Evolutionary conservation across 257 asterid genomes (phyloP), one percentile per base, ranked within the genome.

Genomic region (Jasminum sambac): DNA sequence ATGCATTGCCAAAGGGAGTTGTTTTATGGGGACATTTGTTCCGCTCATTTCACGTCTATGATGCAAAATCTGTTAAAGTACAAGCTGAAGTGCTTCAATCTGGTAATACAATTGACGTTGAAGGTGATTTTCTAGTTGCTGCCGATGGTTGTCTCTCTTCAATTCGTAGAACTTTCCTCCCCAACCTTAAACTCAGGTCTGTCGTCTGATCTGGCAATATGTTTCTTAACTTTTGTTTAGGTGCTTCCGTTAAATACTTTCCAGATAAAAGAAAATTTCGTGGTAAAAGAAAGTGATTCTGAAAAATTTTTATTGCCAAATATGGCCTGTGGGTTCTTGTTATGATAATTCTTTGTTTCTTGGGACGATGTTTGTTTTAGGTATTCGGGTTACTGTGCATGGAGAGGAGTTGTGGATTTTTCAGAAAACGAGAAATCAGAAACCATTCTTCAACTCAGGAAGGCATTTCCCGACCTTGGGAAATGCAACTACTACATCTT

Each of bases 351-450:
- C 41, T 34, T 59, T 37, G 30, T 36, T 60, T 46, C 64, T 43
- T 70, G 21, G 19, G 38, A 50, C 4, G 65, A 62, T 24, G 17
- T 4, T 5, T 21, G 40, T 57, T 52, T 34, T 66, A 91, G 97
- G 77, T 89, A 89, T 79, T 86, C 97, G 43, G 97, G 96, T 48
- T 91, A 87, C 77, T 84, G 88, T 82, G 96, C 91, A 10, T 89
- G 97, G 97, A 89, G 96, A 80, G 96, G 96, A 40, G 93, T 91
- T 38, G 84, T 89, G 38, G 95, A 91, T 77, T 91, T 73, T 63
- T 74, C 90, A 4, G 70, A 79, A 23, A 71, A 80, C 59, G 74
- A 81, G 76, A 72, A 78, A 30, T 83, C 83, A 64, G 96, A 89
- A 71, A 85, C 90, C 70, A 57, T 86, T 1, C 19, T 59, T 57